Conservation (phyloP, 106 monocot species). For the Xerophyta viscosa region DNA sequence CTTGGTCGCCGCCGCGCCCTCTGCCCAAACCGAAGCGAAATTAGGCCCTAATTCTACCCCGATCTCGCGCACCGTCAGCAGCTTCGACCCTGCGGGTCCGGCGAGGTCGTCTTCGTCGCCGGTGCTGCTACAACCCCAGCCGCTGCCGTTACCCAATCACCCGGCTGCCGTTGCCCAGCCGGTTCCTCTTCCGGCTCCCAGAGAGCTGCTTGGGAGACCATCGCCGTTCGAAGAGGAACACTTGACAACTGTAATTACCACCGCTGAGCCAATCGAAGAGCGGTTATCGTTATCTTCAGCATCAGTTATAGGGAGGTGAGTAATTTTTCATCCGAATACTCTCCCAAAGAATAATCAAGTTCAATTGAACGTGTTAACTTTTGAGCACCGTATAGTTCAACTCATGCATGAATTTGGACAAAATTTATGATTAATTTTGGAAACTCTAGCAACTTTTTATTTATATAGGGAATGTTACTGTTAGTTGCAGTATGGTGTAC, state of each 20-base stretch:
- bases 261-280: slow-evolving; percentile 10
- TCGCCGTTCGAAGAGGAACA: background rate
- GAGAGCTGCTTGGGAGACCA: background rate
- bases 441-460: too few species aligned
- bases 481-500: too few species aligned
- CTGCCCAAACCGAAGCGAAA: too few species aligned
- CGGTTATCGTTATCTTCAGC: slow-evolving; percentile 7
- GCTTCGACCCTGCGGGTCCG: slow-evolving; percentile 18
- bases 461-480: too few species aligned
- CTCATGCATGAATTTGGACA: too few species aligned
- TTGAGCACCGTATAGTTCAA: background rate
- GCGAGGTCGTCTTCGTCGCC: slow-evolving; percentile 33
- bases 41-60: slow-evolving; percentile 10
- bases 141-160: slow-evolving; percentile 43
- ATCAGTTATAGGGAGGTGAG: slow-evolving; percentile 15
- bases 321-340: background rate
- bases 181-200: background rate
- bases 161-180: background rate
- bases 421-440: too few species aligned
- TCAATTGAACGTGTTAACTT: background rate
- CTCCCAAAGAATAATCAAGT: background rate
- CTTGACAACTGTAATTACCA: slow-evolving; percentile 6
- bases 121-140: slow-evolving; percentile 24
- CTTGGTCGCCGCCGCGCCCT: too few species aligned
- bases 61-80: slow-evolving; percentile 21